Percentiles rank a stretch among this genome's conserved stretches.
Conservation (phyloP, 2,329 filamentous ascomycete genomes). For the Xylariaceae sp. region DNA sequence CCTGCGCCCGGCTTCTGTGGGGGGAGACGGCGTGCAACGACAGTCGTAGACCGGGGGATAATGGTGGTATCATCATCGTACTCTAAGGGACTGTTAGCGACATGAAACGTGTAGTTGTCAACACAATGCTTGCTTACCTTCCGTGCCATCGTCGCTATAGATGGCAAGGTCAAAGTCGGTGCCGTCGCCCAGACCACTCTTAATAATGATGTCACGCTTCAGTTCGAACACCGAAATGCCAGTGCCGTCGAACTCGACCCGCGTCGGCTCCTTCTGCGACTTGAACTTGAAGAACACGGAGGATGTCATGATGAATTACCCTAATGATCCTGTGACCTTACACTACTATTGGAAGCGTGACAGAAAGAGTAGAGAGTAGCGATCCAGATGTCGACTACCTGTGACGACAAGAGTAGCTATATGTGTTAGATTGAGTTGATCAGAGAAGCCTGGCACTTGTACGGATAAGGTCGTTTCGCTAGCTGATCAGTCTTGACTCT, state of each 20-base stretch:
- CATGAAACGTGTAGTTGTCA: neutral
- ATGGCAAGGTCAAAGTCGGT: slow-evolving; percentile 95
- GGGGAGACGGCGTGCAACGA: slow-evolving; percentile 81
- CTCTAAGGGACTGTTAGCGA: slow-evolving; percentile 48
- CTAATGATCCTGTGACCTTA: slow-evolving; percentile 19
- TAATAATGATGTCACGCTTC: slow-evolving; percentile 96
- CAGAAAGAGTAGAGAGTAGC: neutral
- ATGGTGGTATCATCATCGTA: slow-evolving; percentile 98
- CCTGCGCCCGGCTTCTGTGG: slow-evolving; percentile 81
- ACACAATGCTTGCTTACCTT: slow-evolving; percentile 68
- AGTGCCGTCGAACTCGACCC: slow-evolving; percentile 95
- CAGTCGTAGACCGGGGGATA: slow-evolving; percentile 88
- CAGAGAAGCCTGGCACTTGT: slow-evolving; percentile 18
- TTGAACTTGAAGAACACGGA: slow-evolving; percentile 99
- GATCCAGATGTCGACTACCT: neutral
- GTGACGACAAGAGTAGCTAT: slow-evolving; percentile 12
- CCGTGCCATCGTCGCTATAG: slow-evolving; percentile 83
- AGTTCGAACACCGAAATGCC: slow-evolving; percentile 97
- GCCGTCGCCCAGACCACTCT: slow-evolving; percentile 89
- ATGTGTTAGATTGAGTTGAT: slow-evolving; percentile 6
- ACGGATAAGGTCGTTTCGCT: slow-evolving; percentile 19
- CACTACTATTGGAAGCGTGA: slow-evolving; percentile 12
- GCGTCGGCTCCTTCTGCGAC: slow-evolving; percentile 90
- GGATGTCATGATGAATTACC: slow-evolving; percentile 67
- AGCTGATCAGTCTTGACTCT: slow-evolving; percentile 17